These are phyloP conservation scores for Aureobasidium lini DNA, from an alignment of 2,329 filamentous ascomycete genomes.

Conservation along the genomic window DNA sequence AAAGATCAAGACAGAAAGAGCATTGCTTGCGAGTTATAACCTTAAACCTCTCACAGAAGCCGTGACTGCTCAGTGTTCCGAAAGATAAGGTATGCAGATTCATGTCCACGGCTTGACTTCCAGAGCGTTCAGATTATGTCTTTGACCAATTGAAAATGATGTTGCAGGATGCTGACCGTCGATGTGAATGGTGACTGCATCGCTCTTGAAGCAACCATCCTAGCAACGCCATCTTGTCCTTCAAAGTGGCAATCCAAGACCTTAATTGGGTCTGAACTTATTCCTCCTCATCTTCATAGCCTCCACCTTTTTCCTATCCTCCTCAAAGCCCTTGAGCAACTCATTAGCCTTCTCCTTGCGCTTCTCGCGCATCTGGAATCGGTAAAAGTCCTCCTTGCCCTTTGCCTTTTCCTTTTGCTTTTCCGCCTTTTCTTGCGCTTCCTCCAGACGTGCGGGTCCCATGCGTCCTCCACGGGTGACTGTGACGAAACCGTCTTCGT, in stretches of 20 bases:
- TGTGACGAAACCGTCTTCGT: constrained; percentile 93
- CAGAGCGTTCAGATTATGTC: no score
- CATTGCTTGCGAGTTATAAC: no score
- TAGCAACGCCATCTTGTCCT: no score
- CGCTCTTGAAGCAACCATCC: not conserved
- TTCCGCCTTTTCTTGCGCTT: constrained; percentile 54
- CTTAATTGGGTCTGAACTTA: constrained; percentile 45
- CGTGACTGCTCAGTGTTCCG: no score
- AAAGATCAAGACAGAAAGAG: not conserved
- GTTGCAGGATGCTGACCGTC: no score
- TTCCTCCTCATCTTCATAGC: constrained; percentile 62
- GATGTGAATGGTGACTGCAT: no score
- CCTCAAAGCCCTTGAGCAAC: constrained; percentile 64
- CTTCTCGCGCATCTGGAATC: constrained; percentile 74
- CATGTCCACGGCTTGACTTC: no score
- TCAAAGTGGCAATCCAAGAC: no score
- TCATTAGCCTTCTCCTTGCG: constrained; percentile 67
- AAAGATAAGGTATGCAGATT: not conserved
- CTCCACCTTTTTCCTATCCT: constrained; percentile 64
- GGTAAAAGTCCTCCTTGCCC: constrained; percentile 67
- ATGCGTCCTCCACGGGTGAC: constrained; percentile 70
- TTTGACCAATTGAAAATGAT: no score
- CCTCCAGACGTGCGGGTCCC: constrained; percentile 67
- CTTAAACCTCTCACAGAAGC: no score
- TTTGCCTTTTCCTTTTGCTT: constrained; percentile 57